Percentiles rank a stretch among this genome's conserved stretches.
These are phyloP conservation scores for Cordyceps tenuipes DNA, from an alignment of 2,329 filamentous ascomycete genomes.

Conservation along the genomic window DNA sequence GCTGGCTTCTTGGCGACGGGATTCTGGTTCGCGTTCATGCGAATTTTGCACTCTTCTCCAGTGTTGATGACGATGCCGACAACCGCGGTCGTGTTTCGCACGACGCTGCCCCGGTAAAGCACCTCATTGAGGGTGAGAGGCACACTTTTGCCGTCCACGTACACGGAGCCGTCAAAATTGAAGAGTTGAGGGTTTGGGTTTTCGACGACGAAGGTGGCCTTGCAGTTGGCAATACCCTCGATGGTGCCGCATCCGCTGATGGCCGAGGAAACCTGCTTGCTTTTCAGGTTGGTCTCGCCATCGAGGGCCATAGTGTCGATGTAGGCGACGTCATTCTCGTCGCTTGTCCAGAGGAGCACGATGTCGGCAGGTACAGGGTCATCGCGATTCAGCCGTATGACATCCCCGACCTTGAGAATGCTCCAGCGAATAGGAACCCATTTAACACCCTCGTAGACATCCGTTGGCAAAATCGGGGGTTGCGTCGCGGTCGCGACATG, in stretches of 20 bases:
- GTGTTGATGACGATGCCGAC: constrained; percentile 80
- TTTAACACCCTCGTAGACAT: constrained; percentile 51
- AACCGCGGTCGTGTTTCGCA: constrained; percentile 69
- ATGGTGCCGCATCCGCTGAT: constrained; percentile 50
- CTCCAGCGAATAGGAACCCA: constrained; percentile 43
- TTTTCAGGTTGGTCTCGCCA: constrained; percentile 75
- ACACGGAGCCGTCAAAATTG: constrained; percentile 64
- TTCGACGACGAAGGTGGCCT: constrained; percentile 61
- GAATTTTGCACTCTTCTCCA: constrained; percentile 84
- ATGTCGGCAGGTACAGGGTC: constrained; percentile 79
- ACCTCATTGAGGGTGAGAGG: constrained; percentile 77
- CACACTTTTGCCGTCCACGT: constrained; percentile 44
- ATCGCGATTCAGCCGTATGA: constrained; percentile 51
- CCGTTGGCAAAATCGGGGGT: constrained; percentile 32
- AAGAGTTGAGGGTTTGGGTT: constrained; percentile 73
- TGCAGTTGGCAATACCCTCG: constrained; percentile 42
- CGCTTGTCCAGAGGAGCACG: constrained; percentile 66
- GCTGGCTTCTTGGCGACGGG: constrained; percentile 75
- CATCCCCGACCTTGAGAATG: constrained; percentile 41
- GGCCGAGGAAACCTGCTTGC: constrained; percentile 57
- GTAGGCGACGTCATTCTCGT: constrained; percentile 71
- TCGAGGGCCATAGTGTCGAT: constrained; percentile 80
- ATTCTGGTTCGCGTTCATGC: constrained; percentile 87
- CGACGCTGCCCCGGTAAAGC: constrained; percentile 74
- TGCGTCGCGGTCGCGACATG: constrained; percentile 21